These are phyloP conservation scores for Globisporangium iwayamae DNA, from an alignment of 352 stramenopile species.

Conservation along the genomic window DNA sequence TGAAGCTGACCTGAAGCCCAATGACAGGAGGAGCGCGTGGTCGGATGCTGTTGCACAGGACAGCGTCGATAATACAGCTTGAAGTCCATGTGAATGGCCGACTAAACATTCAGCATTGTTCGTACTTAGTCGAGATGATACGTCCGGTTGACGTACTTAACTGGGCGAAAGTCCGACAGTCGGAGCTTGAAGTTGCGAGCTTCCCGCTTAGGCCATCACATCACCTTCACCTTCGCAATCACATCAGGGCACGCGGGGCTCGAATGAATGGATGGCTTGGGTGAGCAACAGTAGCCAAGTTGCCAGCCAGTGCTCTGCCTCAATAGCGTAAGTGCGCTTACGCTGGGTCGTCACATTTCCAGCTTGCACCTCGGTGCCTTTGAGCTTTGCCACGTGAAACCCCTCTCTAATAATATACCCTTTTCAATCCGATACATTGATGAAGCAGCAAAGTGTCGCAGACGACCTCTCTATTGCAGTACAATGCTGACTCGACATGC, in stretches of 20 bases:
- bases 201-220: neutral
- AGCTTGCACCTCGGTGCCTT: neutral
- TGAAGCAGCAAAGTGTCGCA: neutral
- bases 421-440: neutral
- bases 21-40: neutral
- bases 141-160: neutral
- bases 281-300: neutral
- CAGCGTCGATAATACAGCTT: neutral
- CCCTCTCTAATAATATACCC: neutral
- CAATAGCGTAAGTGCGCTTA: neutral
- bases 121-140: neutral
- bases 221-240: neutral
- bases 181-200: constrained; percentile 1
- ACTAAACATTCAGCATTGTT: neutral
- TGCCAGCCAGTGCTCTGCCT: neutral
- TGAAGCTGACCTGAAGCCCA: neutral
- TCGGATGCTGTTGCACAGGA: too few relatives aligned
- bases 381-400: neutral
- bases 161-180: neutral
- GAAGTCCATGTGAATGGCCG: neutral
- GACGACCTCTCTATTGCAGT: neutral
- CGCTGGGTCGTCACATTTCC: constrained; percentile 4
- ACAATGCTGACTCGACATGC: neutral
- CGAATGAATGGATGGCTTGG: neutral
- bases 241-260: neutral